Conservation (phyloP, 352 stramenopile species). For the Halophytophthora batemanensis region DNA sequence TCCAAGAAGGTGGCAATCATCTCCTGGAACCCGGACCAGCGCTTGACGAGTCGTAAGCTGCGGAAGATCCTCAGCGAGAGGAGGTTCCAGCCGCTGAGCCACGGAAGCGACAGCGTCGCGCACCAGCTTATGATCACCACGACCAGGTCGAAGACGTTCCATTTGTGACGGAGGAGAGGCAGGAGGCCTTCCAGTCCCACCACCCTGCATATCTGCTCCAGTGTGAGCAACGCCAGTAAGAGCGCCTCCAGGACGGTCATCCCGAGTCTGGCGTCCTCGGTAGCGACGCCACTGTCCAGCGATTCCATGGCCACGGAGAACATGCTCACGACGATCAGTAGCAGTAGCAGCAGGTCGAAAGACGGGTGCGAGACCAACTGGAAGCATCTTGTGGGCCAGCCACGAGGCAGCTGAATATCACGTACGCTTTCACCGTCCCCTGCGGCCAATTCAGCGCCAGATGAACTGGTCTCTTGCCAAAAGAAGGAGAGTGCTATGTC, state of each 20-base stretch:
- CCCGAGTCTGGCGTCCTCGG: slow-evolving; percentile 38
- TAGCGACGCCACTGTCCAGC: slow-evolving; percentile 39
- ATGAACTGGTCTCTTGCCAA: slow-evolving; percentile 39
- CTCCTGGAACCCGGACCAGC: slow-evolving; percentile 74
- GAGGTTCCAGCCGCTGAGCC: slow-evolving; percentile 63
- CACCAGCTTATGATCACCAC: slow-evolving; percentile 67
- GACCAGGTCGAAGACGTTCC: slow-evolving; percentile 67
- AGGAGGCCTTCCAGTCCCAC: slow-evolving; percentile 62
- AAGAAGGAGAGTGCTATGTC: slow-evolving; percentile 65
- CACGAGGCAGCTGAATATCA: slow-evolving; percentile 48
- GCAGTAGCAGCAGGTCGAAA: slow-evolving; percentile 70
- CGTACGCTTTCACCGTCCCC: slow-evolving; percentile 12
- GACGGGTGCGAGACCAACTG: slow-evolving; percentile 69
- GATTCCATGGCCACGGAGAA: slow-evolving; percentile 61
- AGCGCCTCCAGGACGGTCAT: slow-evolving; percentile 59
- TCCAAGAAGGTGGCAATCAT: slow-evolving; percentile 76
- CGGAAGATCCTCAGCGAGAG: slow-evolving; percentile 73
- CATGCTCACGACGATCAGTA: slow-evolving; percentile 63
- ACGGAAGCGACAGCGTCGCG: slow-evolving; percentile 35
- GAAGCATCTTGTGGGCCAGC: slow-evolving; percentile 54
- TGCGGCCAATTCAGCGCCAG: slow-evolving; percentile 35
- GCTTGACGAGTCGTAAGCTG: slow-evolving; percentile 62
- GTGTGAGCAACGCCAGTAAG: slow-evolving; percentile 60
- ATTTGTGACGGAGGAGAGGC: slow-evolving; percentile 57
- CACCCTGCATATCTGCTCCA: slow-evolving; percentile 63